Conservation (phyloP, 306 rosid species). For the Rosa rugosa region DNA sequence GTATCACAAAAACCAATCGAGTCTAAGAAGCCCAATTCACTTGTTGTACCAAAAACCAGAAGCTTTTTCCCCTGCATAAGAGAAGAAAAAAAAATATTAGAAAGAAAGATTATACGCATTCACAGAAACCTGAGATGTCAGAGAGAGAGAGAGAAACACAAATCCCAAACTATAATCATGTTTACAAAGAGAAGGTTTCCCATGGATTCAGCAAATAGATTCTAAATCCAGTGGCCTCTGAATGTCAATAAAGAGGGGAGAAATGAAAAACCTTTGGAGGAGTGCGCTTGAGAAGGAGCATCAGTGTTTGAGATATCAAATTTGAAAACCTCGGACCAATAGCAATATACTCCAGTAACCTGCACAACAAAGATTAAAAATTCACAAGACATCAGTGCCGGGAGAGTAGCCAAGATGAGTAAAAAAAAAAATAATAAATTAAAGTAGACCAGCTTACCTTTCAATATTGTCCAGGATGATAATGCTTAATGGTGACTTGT, state of each 20-base stretch:
- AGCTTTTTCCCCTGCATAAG: constrained; percentile 83
- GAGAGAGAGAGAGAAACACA: neutral
- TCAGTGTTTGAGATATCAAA: constrained; percentile 74
- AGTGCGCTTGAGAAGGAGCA: constrained; percentile 83
- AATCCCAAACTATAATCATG: neutral
- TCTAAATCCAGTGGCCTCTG: neutral
- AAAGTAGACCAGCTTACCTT: constrained; percentile 42
- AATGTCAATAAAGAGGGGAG: constrained; percentile 4
- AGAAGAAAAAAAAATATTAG: neutral
- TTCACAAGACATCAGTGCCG: neutral
- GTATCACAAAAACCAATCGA: constrained; percentile 73
- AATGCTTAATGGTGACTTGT: constrained; percentile 95
- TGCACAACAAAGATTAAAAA: constrained; percentile 25
- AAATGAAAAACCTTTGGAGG: constrained; percentile 78
- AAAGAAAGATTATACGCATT: constrained; percentile 21
- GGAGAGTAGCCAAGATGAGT: neutral
- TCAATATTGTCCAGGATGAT: constrained; percentile 96
- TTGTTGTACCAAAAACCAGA: constrained; percentile 85
- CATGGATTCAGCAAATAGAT: neutral
- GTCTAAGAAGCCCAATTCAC: constrained; percentile 85
- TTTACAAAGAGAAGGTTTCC: neutral
- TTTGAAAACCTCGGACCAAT: constrained; percentile 98
- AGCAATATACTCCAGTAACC: constrained; percentile 83
- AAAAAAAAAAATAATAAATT: neutral
- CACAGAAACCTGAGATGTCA: neutral